phyloP scores from a whole-genome alignment of 805 yeast species.

The Kockiozyma suomiensis region DNA sequence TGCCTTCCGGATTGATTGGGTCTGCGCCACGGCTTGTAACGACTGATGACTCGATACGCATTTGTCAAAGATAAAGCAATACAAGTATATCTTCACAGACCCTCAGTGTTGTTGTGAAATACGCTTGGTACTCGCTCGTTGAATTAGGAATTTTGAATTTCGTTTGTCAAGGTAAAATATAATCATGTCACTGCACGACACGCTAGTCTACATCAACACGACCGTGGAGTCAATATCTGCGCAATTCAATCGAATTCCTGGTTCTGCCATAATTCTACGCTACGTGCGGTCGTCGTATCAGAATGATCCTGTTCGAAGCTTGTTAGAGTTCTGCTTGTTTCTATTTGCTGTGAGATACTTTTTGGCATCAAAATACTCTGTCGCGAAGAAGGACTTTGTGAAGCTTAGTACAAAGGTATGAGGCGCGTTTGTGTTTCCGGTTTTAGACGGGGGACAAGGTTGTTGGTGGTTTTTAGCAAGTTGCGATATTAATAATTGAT shows the following conservation, averaged over 20 bases:
- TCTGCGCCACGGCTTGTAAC: no score
- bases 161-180: neutral
- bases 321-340: slow-evolving; percentile 74
- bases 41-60: no score
- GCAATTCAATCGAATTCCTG: slow-evolving; percentile 42
- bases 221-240: slow-evolving; percentile 30
- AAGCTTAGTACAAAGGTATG: slow-evolving; percentile 44
- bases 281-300: slow-evolving; percentile 86
- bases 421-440: no score
- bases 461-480: no score
- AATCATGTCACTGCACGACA: slow-evolving; percentile 29
- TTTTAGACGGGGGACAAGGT: no score
- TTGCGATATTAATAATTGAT: neutral
- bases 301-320: slow-evolving; percentile 88
- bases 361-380: slow-evolving; percentile 73
- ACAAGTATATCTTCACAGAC: no score
- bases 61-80: no score
- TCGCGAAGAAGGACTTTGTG: slow-evolving; percentile 70
- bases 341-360: slow-evolving; percentile 85
- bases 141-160: neutral
- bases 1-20: no score
- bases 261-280: slow-evolving; percentile 48
- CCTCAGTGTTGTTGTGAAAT: neutral
- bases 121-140: no score
- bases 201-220: slow-evolving; percentile 30